Evolutionary conservation across 257 asterid species (phyloP).

Genomic region (Thymus mandschuricus): DNA sequence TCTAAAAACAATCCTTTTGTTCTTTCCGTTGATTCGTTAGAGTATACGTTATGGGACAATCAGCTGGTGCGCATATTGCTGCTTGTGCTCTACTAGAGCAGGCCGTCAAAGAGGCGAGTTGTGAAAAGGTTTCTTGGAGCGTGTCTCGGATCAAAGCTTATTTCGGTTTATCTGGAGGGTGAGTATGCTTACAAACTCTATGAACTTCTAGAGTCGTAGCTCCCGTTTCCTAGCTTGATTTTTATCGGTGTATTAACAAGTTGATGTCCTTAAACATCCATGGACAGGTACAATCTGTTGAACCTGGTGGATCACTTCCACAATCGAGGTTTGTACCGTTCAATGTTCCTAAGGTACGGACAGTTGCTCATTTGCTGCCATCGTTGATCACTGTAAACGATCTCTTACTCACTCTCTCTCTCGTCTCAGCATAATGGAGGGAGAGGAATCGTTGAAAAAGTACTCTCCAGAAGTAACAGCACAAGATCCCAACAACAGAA

Average conservation of each 20-base stretch:
- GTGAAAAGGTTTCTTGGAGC: slow-evolving; percentile 78
- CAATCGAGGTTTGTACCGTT: slow-evolving; percentile 79
- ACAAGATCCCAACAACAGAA: slow-evolving; percentile 60
- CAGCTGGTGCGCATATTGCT: slow-evolving; percentile 98
- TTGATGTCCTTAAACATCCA: slow-evolving; percentile 16
- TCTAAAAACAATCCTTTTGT: not conserved
- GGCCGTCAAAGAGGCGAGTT: slow-evolving; percentile 83
- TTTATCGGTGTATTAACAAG: not conserved
- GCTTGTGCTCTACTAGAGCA: slow-evolving; percentile 90
- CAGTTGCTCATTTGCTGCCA: slow-evolving; percentile 12
- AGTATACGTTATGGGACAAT: slow-evolving; percentile 94
- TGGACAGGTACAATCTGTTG: slow-evolving; percentile 75
- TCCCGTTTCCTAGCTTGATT: not conserved
- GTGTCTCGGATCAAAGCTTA: slow-evolving; percentile 85
- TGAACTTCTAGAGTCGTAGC: not conserved
- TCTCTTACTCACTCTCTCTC: slow-evolving; percentile 21
- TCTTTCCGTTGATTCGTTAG: slow-evolving; percentile 39
- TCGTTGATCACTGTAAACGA: not conserved
- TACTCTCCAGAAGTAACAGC: slow-evolving; percentile 83
- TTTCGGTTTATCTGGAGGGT: slow-evolving; percentile 99
- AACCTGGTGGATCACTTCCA: slow-evolving; percentile 81
- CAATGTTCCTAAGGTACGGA: slow-evolving; percentile 67
- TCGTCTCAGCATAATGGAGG: slow-evolving; percentile 86
- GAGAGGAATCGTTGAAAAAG: slow-evolving; percentile 72
- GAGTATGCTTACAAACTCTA: slow-evolving; percentile 32